phyloP scores from a whole-genome alignment of 208 protist genomes.

The Leishmania tropica region DNA sequence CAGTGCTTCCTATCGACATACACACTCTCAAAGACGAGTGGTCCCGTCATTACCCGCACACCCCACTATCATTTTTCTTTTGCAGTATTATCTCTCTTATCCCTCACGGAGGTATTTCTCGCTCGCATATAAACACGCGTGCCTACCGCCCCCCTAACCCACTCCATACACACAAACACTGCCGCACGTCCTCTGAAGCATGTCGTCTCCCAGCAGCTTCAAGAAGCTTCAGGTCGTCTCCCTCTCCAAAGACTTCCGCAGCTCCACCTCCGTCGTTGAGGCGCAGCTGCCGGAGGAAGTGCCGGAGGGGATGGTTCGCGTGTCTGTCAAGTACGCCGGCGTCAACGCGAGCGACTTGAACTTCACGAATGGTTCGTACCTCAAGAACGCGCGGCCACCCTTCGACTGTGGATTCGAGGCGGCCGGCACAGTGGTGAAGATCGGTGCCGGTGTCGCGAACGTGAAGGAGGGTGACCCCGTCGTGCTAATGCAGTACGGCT shows the following conservation, averaged over 20 bases:
- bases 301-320: constrained; percentile 39
- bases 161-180: neutral
- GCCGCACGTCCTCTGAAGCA: constrained; percentile 8
- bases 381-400: constrained; percentile 38
- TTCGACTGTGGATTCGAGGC: constrained; percentile 85
- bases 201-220: constrained; percentile 27
- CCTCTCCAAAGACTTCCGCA: constrained; percentile 47
- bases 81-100: neutral
- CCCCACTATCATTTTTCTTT: neutral
- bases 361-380: constrained; percentile 64
- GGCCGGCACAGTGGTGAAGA: constrained; percentile 54
- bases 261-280: constrained; percentile 33
- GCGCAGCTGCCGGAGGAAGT: constrained; percentile 35
- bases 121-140: constrained; percentile 1
- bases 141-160: neutral
- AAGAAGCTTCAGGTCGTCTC: constrained; percentile 49
- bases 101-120: constrained; percentile 5
- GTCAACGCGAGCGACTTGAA: constrained; percentile 84
- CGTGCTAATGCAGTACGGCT: constrained; percentile 47
- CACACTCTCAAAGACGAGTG: neutral
- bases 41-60: neutral
- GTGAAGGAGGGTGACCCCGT: constrained; percentile 48
- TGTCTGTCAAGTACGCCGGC: constrained; percentile 58
- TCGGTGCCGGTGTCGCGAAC: constrained; percentile 45
- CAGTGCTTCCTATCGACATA: neutral